A percentile compares a stretch with the other conserved stretches of the same genome.
These are phyloP conservation scores for Ustilago cynodontis DNA, from an alignment of 1,284 basidiomycete species.

Conservation along the genomic window DNA sequence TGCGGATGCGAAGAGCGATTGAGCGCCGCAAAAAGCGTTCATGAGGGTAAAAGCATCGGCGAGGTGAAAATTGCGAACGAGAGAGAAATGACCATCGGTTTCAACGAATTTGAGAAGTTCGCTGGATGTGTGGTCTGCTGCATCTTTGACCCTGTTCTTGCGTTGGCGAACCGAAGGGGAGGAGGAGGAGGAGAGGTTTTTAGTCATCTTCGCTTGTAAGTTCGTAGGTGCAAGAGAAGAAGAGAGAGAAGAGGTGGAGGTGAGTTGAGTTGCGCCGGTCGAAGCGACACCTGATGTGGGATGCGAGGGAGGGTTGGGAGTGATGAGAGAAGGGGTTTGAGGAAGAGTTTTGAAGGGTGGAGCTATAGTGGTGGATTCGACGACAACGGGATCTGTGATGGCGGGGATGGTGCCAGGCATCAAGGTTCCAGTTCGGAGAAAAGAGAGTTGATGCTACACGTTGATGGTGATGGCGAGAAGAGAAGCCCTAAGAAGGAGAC, in stretches of 20 bases:
- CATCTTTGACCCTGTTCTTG: constrained; percentile 20
- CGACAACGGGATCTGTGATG: constrained; percentile 51
- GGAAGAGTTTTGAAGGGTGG: constrained; percentile 25
- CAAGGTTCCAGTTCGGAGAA: neutral
- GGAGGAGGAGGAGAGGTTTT: constrained; percentile 21
- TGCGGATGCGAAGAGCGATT: constrained; percentile 93
- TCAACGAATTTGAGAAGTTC: constrained; percentile 66
- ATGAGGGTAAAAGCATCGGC: constrained; percentile 99
- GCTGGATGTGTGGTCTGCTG: neutral
- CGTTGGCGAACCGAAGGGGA: constrained; percentile 29
- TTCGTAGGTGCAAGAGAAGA: constrained; percentile 47
- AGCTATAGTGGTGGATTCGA: constrained; percentile 34
- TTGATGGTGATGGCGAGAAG: constrained; percentile 9
- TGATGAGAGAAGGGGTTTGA: constrained; percentile 41
- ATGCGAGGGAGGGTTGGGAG: constrained; percentile 30
- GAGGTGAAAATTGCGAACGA: constrained; percentile 87
- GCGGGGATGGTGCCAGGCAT: constrained; percentile 56
- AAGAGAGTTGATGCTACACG: no score
- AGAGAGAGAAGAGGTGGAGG: constrained; percentile 18
- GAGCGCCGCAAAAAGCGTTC: constrained; percentile 98
- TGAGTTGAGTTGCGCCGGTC: constrained; percentile 45
- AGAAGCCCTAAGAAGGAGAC: constrained; percentile 8
- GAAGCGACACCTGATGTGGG: constrained; percentile 43
- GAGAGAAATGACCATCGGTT: constrained; percentile 68
- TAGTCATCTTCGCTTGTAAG: constrained; percentile 51